Evolutionary conservation across 1,284 basidiomycete species (phyloP).

Genomic region (Pseudozyma pruni): DNA sequence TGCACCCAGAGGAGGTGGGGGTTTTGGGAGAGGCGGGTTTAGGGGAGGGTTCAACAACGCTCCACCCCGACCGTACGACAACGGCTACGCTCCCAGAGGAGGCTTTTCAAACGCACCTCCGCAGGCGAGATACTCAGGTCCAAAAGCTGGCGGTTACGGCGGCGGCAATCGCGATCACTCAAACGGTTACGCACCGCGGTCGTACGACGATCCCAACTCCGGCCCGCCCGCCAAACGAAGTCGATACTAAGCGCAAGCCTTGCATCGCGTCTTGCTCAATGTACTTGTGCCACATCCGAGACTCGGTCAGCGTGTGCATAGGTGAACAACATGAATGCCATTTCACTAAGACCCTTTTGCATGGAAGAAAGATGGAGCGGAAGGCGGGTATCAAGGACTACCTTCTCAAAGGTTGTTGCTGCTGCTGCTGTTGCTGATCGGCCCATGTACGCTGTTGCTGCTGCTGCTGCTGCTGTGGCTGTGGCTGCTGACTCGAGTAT

Average conservation of each 20-base stretch:
- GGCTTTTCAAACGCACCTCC: not conserved
- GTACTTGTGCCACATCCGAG: constrained; percentile 13
- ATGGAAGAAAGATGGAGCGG: not conserved
- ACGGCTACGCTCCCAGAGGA: constrained; percentile 1
- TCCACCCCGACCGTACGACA: constrained; percentile 19
- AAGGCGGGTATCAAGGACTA: constrained; percentile 7
- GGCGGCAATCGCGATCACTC: constrained; percentile 10
- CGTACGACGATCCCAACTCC: constrained; percentile 20
- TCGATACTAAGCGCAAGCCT: constrained; percentile 20
- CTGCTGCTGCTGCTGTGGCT: constrained; percentile 9
- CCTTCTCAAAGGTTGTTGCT: constrained; percentile 10
- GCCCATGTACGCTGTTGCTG: constrained; percentile 14
- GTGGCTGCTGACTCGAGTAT: constrained; percentile 3
- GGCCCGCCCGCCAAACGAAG: constrained; percentile 39
- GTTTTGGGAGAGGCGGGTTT: constrained; percentile 8
- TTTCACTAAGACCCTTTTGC: too few species aligned
- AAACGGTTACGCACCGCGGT: not conserved
- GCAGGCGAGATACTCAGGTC: constrained; percentile 3
- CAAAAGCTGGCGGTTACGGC: constrained; percentile 1
- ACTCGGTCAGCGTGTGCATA: not conserved
- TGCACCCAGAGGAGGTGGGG: constrained; percentile 48
- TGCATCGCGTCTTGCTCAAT: not conserved
- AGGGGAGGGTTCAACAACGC: constrained; percentile 6
- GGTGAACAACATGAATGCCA: not conserved
- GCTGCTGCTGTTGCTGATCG: constrained; percentile 14